These are phyloP conservation scores for Ogataea henricii DNA, from an alignment of 805 yeast species.

Conservation along the genomic window DNA sequence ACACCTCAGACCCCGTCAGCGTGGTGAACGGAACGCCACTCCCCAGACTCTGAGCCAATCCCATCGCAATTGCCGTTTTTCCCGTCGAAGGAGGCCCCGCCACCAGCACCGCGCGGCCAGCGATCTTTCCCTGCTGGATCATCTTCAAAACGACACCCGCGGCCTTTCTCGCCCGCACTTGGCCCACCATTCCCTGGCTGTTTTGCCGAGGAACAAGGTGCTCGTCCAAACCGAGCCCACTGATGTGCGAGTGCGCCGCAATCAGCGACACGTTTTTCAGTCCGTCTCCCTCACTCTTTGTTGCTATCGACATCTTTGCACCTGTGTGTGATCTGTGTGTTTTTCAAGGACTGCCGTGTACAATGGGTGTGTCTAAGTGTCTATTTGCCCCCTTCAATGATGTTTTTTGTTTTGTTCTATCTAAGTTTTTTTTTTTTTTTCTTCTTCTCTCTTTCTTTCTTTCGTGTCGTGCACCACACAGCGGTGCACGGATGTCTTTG, in stretches of 20 bases:
- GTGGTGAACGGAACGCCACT: constrained; percentile 98
- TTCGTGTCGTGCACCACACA: background rate
- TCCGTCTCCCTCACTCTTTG: constrained; percentile 19
- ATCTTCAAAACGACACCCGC: constrained; percentile 94
- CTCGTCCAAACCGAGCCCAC: constrained; percentile 92
- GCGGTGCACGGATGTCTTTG: constrained; percentile 13
- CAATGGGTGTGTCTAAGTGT: background rate
- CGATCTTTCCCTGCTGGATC: constrained; percentile 87
- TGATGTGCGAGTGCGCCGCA: constrained; percentile 96
- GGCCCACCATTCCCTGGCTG: constrained; percentile 90
- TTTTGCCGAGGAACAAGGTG: constrained; percentile 78
- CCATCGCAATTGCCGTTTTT: constrained; percentile 95
- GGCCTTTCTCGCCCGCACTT: constrained; percentile 77
- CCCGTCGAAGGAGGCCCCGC: constrained; percentile 99
- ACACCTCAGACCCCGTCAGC: constrained; percentile 91
- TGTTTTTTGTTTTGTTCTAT: background rate
- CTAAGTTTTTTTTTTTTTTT: background rate
- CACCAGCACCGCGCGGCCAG: constrained; percentile 91
- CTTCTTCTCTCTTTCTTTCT: background rate
- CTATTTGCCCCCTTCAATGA: background rate
- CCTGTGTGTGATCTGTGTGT: too few relatives aligned
- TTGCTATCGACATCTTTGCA: constrained; percentile 23
- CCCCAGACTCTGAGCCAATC: constrained; percentile 93
- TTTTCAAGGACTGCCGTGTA: background rate
- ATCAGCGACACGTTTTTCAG: constrained; percentile 30